phyloP scores from a whole-genome alignment of 495 filamentous ascomycete genomes.

The Elasticomyces elasticus region DNA sequence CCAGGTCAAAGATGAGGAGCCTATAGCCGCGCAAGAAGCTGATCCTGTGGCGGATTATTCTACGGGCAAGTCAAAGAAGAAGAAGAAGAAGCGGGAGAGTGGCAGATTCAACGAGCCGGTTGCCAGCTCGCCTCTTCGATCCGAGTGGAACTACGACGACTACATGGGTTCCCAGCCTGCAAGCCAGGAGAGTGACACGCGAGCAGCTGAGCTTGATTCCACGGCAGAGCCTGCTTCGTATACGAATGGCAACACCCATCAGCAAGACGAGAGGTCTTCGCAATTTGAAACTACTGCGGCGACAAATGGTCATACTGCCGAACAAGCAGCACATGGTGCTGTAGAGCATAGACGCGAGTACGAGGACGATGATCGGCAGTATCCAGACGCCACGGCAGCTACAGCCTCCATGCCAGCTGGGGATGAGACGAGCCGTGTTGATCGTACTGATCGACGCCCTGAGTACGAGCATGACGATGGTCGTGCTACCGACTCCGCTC shows the following conservation, averaged over 20 bases:
- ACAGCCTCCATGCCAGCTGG: neutral
- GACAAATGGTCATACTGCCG: neutral
- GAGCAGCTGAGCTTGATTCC: neutral
- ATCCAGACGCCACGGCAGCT: neutral
- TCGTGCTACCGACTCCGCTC: neutral
- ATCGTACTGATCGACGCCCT: neutral
- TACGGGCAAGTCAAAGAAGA: slow-evolving; percentile 22
- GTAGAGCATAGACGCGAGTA: neutral
- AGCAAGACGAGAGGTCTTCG: neutral
- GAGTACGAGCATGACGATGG: neutral
- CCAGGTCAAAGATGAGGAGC: slow-evolving; percentile 4
- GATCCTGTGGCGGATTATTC: slow-evolving; percentile 11
- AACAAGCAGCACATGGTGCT: neutral
- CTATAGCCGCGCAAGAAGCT: slow-evolving; percentile 2
- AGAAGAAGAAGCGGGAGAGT: slow-evolving; percentile 26
- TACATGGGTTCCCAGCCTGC: slow-evolving; percentile 11
- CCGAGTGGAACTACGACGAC: slow-evolving; percentile 28
- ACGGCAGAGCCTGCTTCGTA: neutral
- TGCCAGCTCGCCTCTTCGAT: slow-evolving; percentile 26
- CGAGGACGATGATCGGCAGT: neutral
- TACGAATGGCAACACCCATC: neutral
- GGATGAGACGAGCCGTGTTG: neutral
- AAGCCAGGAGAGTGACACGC: neutral
- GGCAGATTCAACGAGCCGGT: slow-evolving; percentile 26
- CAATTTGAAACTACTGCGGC: neutral